Base-by-base conservation (phyloP, 2,329 filamentous ascomycete species). In the Ophiobolus disseminans region DNA sequence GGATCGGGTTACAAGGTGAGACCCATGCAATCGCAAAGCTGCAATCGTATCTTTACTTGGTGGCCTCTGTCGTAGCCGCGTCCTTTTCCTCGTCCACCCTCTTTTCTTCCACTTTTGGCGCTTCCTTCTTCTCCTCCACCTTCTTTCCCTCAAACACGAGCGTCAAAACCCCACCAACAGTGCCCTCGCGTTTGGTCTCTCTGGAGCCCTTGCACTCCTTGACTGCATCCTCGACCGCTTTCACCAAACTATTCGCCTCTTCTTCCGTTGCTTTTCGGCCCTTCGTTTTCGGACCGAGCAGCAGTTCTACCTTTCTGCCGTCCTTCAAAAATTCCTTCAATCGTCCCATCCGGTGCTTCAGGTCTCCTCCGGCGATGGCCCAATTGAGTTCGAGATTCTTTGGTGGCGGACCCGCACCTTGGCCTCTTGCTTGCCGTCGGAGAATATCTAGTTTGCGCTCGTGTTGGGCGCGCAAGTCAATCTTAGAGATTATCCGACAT, bases 341-440 rank as follows among this genome's bases (percentile, higher is more conserved):
- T 22, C 63, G 69, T 9, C 55, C 53, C 13, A 73, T 25, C 19
- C 69, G 43, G 69, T 89, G 86, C n/a, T 75, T 75, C 42, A 96
- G 72, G 76, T 97, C 92, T 67, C 93, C 83, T 10, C 73, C 67
- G 52, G 86, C 86, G 64, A 96, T 95, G 25, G 87, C 86, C 92
- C 92, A 97, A 72, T 91, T 93, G 62, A 97, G 62, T 75, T 97
- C 92, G n/a, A 97, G 73, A 67, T 87, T 87, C 76, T 97, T 97
- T 13, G 73, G 68, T 57, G 78, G 31, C 10, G 55, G 55, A 3
- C 52, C 61, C 4, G 56, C 43, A 9, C 54, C 45, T 26, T 54
- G 45, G 2, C 62, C 61, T 28, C 60, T 79, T 26, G 75, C 64
- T 16, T 66, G 60, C 49, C 76, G 74, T 36, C 77, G 76, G 43